These are phyloP conservation scores for Novymonas esmeraldas DNA, from an alignment of 208 protist species.

Conservation along the genomic window DNA sequence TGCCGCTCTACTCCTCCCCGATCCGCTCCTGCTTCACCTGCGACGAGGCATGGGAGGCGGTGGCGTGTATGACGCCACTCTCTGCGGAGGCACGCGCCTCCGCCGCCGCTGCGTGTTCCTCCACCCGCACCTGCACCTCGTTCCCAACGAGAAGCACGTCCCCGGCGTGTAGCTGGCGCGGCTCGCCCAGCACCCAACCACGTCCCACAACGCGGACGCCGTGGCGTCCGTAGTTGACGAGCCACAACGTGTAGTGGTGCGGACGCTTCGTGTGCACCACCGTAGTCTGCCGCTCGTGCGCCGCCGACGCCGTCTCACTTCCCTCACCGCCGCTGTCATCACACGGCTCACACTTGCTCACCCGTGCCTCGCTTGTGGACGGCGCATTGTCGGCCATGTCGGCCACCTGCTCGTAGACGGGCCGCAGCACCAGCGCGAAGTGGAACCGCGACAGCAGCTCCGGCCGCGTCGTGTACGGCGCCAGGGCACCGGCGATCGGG, in stretches of 20 bases:
- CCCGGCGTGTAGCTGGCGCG: conserved; percentile 42
- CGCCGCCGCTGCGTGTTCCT: conserved; percentile 10
- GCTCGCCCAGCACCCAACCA: conserved; percentile 43
- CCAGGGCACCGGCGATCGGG: conserved; percentile 51
- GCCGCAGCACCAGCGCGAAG: conserved; percentile 54
- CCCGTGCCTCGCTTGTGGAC: background rate
- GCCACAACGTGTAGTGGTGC: conserved; percentile 42
- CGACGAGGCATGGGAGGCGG: conserved; percentile 4
- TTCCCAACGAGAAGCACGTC: conserved; percentile 42
- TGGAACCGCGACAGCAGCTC: conserved; percentile 59
- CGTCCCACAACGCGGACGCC: conserved; percentile 35
- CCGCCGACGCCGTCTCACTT: background rate
- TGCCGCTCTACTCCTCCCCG: conserved; percentile 9
- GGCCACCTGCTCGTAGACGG: conserved; percentile 20
- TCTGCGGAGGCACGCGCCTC: conserved; percentile 5
- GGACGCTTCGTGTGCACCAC: conserved; percentile 40
- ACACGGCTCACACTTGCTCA: background rate
- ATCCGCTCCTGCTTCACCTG: conserved; percentile 32
- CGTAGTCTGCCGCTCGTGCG: background rate
- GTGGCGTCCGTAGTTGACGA: conserved; percentile 83
- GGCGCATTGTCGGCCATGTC: background rate
- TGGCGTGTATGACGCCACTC: background rate
- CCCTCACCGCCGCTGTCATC: conserved; percentile 14
- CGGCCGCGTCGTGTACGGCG: conserved; percentile 36
- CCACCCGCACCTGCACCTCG: conserved; percentile 35